Percentiles rank a stretch among this genome's conserved stretches.
Conservation (phyloP, 371 early-diverging fungal species). For the Batkoa obscura region DNA sequence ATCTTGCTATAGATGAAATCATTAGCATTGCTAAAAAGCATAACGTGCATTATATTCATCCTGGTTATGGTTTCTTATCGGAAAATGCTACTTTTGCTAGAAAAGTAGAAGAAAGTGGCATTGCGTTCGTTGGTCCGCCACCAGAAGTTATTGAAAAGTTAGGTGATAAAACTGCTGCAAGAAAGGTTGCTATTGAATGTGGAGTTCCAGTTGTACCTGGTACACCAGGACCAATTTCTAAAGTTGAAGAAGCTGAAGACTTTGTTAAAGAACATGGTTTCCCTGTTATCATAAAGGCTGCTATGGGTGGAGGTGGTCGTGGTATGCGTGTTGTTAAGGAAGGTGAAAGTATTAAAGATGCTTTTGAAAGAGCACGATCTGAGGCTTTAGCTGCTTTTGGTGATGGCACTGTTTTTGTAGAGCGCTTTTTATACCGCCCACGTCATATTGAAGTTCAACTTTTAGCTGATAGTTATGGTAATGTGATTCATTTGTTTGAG, state of each 20-base stretch:
- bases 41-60: slow-evolving; percentile 50
- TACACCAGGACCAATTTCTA: slow-evolving; percentile 64
- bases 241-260: slow-evolving; percentile 35
- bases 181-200: slow-evolving; percentile 56
- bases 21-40: slow-evolving; percentile 62
- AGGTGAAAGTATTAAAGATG: slow-evolving; percentile 32
- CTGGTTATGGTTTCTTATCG: slow-evolving; percentile 79
- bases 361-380: slow-evolving; percentile 61
- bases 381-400: slow-evolving; percentile 90
- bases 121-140: slow-evolving; percentile 79
- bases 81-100: slow-evolving; percentile 81
- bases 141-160: slow-evolving; percentile 69
- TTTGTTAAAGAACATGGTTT: slow-evolving; percentile 69
- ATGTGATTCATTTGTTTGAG: slow-evolving; percentile 75
- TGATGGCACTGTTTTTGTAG: slow-evolving; percentile 85
- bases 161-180: slow-evolving; percentile 91
- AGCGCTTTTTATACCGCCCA: slow-evolving; percentile 79
- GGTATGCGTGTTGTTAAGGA: slow-evolving; percentile 88
- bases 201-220: slow-evolving; percentile 76
- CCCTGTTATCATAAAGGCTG: slow-evolving; percentile 93
- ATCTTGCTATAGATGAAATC: slow-evolving; percentile 83
- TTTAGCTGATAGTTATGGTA: slow-evolving; percentile 74
- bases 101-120: slow-evolving; percentile 73
- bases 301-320: slow-evolving; percentile 95
- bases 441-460: slow-evolving; percentile 96